Base-by-base conservation (phyloP, 768 basidiomycete genomes). In the Pleurotus tuber-regium region DNA sequence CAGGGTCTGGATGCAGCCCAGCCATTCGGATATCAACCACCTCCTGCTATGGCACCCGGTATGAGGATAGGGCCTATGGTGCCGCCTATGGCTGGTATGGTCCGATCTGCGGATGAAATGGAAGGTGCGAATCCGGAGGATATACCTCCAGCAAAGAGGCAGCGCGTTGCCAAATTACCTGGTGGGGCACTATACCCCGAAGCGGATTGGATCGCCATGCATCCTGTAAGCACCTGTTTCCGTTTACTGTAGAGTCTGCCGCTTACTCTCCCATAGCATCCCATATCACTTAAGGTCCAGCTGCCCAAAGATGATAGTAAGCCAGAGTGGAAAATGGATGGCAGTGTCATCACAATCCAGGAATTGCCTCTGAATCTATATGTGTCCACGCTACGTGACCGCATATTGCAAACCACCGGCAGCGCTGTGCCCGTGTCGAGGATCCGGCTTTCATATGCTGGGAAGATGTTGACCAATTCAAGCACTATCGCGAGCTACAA, bases 251-350 rank as follows among this genome's bases (percentile, higher is more conserved):
- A 56, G 16, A 18, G 41, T 28, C 51, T 26, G 16, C 41, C 43
- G 0, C 31, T 49, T 40, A 51, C 49, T 50, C 5, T 56, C 41
- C 52, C 53, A 5, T 57, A 87, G 84, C 87, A 95, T 59, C 89
- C 96, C 10, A 91, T 98, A 61, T 86, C 87, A 21, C 77, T 99
- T 40, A 76, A 78, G 28, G 75, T 98, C 2, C 92, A 95, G 63
- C 74, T 99, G 57, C 94, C 96, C 1, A 77, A 72, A 48, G 86
- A 94, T 59, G 71, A 86, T 1, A 82, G 85, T 28, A 93, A 90
- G 64, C 87, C 94, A 0, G 95, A 96, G 67, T 96, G 90, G 91
- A 94, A 96, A 62, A 74, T 97, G 49, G 84, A 96, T 61, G 95
- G 94, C 0, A 77, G 76, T 47, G 71, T 83, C 33, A 82, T 94